phyloP scores from a whole-genome alignment of 805 yeast species.

The Clavispora fructus region DNA sequence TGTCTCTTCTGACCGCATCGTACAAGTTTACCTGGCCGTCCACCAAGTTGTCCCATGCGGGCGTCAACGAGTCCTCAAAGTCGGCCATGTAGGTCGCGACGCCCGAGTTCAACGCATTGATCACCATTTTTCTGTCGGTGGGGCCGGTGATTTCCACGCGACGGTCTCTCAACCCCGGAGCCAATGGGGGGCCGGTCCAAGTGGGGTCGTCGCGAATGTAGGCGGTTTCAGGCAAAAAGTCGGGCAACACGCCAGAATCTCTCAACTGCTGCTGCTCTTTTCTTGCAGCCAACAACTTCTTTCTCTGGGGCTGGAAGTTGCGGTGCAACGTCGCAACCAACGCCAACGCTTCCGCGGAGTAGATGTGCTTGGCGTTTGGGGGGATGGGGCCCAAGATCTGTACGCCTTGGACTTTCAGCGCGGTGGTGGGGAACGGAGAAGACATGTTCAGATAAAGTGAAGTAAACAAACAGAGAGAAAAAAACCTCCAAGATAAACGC shows the following conservation, averaged over 20 bases:
- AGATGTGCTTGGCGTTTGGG: slow-evolving; percentile 46
- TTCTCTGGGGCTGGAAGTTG: slow-evolving; percentile 60
- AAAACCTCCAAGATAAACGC: background rate
- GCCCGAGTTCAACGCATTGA: slow-evolving; percentile 72
- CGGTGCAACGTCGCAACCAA: slow-evolving; percentile 71
- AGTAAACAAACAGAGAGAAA: background rate
- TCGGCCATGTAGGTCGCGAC: slow-evolving; percentile 85
- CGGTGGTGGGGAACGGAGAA: slow-evolving; percentile 41
- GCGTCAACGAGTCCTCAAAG: slow-evolving; percentile 80
- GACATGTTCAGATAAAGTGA: slow-evolving; percentile 5
- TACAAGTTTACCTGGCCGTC: slow-evolving; percentile 77
- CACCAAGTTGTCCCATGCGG: slow-evolving; percentile 75
- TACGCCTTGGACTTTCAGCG: slow-evolving; percentile 46
- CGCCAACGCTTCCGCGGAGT: slow-evolving; percentile 58
- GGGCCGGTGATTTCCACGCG: slow-evolving; percentile 85
- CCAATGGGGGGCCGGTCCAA: slow-evolving; percentile 72
- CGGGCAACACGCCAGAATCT: slow-evolving; percentile 58
- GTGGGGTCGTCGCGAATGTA: slow-evolving; percentile 64
- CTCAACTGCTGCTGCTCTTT: slow-evolving; percentile 53
- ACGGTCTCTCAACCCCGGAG: slow-evolving; percentile 69
- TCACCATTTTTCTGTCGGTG: slow-evolving; percentile 77
- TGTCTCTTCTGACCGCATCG: slow-evolving; percentile 69
- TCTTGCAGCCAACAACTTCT: slow-evolving; percentile 56
- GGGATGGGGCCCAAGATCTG: slow-evolving; percentile 50
- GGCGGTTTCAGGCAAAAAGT: slow-evolving; percentile 64